Evolutionary conservation across 331 rosid species (phyloP).

Genomic region (Stylosanthes scabra): DNA sequence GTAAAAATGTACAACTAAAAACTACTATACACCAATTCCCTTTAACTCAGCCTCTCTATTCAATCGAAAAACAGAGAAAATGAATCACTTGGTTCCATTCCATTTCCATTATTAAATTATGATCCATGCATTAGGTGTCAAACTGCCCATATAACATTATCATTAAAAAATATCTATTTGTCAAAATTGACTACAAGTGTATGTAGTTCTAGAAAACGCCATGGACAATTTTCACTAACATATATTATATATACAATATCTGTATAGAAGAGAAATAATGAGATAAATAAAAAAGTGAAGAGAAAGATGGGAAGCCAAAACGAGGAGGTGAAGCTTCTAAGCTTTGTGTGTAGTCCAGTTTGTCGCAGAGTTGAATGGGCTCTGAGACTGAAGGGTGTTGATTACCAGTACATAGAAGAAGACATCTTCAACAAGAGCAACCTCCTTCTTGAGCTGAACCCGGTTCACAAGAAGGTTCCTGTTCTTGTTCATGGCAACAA

Average conservation of each 20-base stretch:
- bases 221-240: background rate
- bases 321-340: conserved; percentile 43
- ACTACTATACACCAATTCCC: too few relatives aligned
- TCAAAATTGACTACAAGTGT: conserved; percentile 21
- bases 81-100: background rate
- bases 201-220: background rate
- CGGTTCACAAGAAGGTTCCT: conserved; percentile 42
- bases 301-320: conserved; percentile 29
- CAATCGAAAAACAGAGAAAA: too few relatives aligned
- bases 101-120: background rate
- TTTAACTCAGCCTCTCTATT: too few relatives aligned
- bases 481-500: conserved; percentile 35
- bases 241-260: background rate
- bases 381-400: conserved; percentile 39
- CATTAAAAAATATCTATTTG: background rate
- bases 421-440: conserved; percentile 41
- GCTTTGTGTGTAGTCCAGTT: conserved; percentile 40
- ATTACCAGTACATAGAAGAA: conserved; percentile 45
- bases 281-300: background rate
- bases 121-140: background rate
- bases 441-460: conserved; percentile 40
- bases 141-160: too few relatives aligned
- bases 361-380: conserved; percentile 38
- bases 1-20: too few relatives aligned
- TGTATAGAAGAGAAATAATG: background rate